Evolutionary conservation across 495 filamentous ascomycete species (phyloP), one percentile per base, ranked within the genome.

Genomic region (Aspergillus baeticus): DNA sequence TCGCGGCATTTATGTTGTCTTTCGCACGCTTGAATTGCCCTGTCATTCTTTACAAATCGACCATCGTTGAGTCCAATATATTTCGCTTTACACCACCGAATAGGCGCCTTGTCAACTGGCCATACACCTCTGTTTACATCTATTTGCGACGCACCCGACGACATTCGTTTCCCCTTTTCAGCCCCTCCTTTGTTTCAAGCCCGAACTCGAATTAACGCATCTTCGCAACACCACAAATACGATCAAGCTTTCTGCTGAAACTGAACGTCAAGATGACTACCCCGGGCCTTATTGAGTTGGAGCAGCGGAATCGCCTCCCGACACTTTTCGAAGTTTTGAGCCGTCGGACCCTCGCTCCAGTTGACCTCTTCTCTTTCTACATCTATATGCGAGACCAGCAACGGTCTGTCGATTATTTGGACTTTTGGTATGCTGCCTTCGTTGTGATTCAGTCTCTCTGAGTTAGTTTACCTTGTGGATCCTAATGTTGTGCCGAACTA

Each of bases 301-400:
- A 77, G 68, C 69, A 71, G 65, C 85, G 94, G 49, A 94, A 96
- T 66, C 84, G 94, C 35, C 82, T 99, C 10, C 94, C 94, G 15
- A 97, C 89, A 0, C 85, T 98, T 36, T 96, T 94, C 68, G 94
- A 99, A 69, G 94, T 98, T 35, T 79, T 99, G 35, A 95, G 91
- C 63, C 84, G 95, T 49, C 84, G 89, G 41, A 99, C 94, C 2
- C 79, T 92, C 17, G 86, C 95, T 41, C 94, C 94, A 0, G 93
- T 98, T 35, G 95, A 98, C 69, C 82, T 99, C 10, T 98, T 94
- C 77, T 96, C 92, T 2, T 98, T 98, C 79, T 98, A 98, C 78
- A 98, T 99, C 64, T 99, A 96, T 73, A 99, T 99, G 94, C 83
- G 94, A 54, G 95, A 99, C 69, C 92, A 97, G 74, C 92, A 98